Evolutionary conservation across 805 yeast species (phyloP), one percentile per base, ranked within the genome.

Genomic region (Komagataella mondaviorum): DNA sequence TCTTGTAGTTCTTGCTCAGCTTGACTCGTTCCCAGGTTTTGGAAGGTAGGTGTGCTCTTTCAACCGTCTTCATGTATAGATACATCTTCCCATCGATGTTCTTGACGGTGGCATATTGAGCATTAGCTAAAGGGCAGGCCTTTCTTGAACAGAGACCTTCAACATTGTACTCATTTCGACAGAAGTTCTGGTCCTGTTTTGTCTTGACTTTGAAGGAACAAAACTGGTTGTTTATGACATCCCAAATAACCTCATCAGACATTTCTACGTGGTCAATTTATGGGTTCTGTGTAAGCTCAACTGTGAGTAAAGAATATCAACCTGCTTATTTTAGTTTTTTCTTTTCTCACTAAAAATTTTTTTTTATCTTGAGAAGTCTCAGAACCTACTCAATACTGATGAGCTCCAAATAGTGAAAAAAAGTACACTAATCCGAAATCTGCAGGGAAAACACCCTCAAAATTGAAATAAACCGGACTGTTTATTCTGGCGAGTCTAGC

Each of bases 41-140:
- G 47, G 86, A 80, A 12, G 99, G 99, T 56, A 89, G 86, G 64
- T 93, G 98, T 18, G 96, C 95, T 70, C 99, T 81, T 71, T 93
- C 99, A 1, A 95, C 96, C 1, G 98, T 93, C 66, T 93, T 93
- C 88, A 93, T 93, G 69, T 93, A 93, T 43, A 88, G 70, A 60
- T 87, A 88, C 48, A 88, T 69, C 63, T 78, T 78, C 6, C 96
- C 96, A 57, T 85, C 88, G 24, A 85, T 75, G 58, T 78, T 82
- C 62, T 87, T 84, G 47, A 88, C 87, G 0, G 96, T 88, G 36
- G 96, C 96, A 68, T 88, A 88, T 61, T 86, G 78, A 16, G 95
- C 87, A 65, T 88, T 93, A 23, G 99, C 99, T 54, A 93, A 71
- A 1, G 99, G 99, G 66, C 99, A 93, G 4, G 97, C 86, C 64